Evolutionary conservation across 1,139 yeast species (phyloP).

Genomic region (Lodderomyces margitis): DNA sequence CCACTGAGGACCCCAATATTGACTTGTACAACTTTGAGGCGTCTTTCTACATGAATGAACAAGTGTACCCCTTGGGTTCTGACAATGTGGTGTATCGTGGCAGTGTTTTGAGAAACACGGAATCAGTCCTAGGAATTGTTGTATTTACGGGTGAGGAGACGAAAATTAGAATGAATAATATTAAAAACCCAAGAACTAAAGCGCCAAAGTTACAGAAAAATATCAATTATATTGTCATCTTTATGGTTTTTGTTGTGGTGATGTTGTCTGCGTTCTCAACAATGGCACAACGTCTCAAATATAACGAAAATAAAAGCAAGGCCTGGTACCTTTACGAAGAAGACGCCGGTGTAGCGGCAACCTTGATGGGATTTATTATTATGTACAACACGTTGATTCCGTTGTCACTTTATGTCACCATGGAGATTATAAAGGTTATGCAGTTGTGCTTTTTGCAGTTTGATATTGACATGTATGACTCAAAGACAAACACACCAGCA

Average conservation of each 20-base stretch:
- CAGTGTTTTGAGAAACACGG: conserved; percentile 80
- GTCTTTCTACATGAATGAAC: conserved; percentile 21
- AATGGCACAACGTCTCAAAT: conserved; percentile 67
- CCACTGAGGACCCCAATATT: conserved; percentile 86
- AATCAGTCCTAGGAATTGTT: conserved; percentile 70
- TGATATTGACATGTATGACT: conserved; percentile 94
- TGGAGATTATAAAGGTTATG: conserved; percentile 90
- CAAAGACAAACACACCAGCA: conserved; percentile 81
- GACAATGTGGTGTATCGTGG: conserved; percentile 88
- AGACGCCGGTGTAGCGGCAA: conserved; percentile 87
- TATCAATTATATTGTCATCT: conserved; percentile 77
- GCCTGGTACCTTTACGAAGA: conserved; percentile 75
- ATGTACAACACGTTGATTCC: conserved; percentile 98
- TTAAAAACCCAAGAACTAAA: conserved; percentile 83
- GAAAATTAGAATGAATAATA: conserved; percentile 92
- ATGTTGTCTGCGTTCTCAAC: conserved; percentile 75
- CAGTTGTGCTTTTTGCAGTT: conserved; percentile 79
- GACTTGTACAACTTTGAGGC: conserved; percentile 95
- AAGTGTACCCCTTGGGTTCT: conserved; percentile 61
- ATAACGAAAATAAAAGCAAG: conserved; percentile 38
- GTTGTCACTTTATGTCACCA: conserved; percentile 87
- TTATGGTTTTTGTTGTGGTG: conserved; percentile 84
- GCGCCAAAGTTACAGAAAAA: conserved; percentile 87
- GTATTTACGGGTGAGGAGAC: conserved; percentile 95
- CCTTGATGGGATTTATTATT: conserved; percentile 92